A percentile compares a stretch with the other conserved stretches of the same genome.
phyloP scores from a whole-genome alignment of 2,329 filamentous ascomycete genomes.

The Paecilomyces fulvus region DNA sequence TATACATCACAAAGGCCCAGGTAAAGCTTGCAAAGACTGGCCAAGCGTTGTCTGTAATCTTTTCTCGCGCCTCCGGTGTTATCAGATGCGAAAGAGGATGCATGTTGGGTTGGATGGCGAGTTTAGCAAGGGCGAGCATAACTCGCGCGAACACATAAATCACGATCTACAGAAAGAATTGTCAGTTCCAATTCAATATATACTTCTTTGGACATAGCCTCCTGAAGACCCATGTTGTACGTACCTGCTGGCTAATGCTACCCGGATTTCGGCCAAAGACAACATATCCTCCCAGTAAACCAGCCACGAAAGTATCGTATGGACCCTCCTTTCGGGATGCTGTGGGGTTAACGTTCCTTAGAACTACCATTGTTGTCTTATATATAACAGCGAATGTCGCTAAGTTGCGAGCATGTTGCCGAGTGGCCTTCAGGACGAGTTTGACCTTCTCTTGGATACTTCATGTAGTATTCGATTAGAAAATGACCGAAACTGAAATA shows the following conservation, averaged over 20 bases:
- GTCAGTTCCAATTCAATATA: neutral
- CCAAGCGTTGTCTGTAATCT: constrained; percentile 69
- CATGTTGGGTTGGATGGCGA: constrained; percentile 60
- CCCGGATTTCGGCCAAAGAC: constrained; percentile 80
- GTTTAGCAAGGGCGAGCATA: constrained; percentile 70
- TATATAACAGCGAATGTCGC: constrained; percentile 87
- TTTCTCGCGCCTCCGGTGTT: constrained; percentile 36
- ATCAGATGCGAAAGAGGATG: constrained; percentile 33
- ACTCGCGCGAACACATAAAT: constrained; percentile 96
- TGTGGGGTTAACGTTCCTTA: constrained; percentile 50
- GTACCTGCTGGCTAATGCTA: constrained; percentile 67
- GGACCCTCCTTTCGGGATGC: constrained; percentile 52
- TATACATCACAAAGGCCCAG: constrained; percentile 91
- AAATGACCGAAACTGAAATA: neutral
- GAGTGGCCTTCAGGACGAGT: constrained; percentile 77
- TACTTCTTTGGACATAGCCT: neutral
- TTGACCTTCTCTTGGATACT: constrained; percentile 65
- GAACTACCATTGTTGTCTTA: constrained; percentile 69
- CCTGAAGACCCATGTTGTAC: neutral
- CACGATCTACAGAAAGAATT: constrained; percentile 59
- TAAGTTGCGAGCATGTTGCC: constrained; percentile 83
- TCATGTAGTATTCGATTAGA: neutral
- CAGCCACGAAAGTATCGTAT: constrained; percentile 79
- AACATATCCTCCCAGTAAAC: constrained; percentile 80
- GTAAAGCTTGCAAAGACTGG: constrained; percentile 82